phyloP scores from a whole-genome alignment of 1,284 basidiomycete species.

The Caloboletus inedulis region DNA sequence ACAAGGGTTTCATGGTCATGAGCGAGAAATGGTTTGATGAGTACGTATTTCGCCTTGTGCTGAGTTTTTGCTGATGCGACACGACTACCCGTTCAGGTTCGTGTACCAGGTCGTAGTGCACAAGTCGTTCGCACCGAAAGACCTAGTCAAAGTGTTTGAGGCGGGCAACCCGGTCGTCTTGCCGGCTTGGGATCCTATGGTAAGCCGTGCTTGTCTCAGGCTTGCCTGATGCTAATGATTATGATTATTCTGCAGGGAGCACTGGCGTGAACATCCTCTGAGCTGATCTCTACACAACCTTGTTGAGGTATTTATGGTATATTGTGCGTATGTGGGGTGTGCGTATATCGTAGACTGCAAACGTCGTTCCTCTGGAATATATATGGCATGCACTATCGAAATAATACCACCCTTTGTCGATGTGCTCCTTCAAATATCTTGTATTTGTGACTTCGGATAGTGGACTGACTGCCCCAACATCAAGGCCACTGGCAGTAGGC shows the following conservation, averaged over 20 bases:
- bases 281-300: not conserved
- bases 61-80: constrained; percentile 5
- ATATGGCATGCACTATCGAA: not conserved
- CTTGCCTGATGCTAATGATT: not conserved
- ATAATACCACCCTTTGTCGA: not conserved
- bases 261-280: constrained; percentile 20
- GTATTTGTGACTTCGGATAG: not conserved
- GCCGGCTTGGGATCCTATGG: constrained; percentile 91
- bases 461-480: not conserved
- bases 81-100: constrained; percentile 44
- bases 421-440: not conserved
- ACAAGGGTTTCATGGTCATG: constrained; percentile 93
- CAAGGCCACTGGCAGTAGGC: not conserved
- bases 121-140: constrained; percentile 72
- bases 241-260: constrained; percentile 28
- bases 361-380: not conserved
- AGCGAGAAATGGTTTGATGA: constrained; percentile 89
- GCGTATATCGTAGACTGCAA: not conserved
- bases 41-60: constrained; percentile 43
- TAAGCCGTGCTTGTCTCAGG: constrained; percentile 33
- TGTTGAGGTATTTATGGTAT: not conserved
- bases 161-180: constrained; percentile 60
- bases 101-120: constrained; percentile 90
- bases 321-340: not conserved
- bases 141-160: constrained; percentile 80